phyloP scores from a whole-genome alignment of 805 yeast species.

The Monosporozyma siamensis region DNA sequence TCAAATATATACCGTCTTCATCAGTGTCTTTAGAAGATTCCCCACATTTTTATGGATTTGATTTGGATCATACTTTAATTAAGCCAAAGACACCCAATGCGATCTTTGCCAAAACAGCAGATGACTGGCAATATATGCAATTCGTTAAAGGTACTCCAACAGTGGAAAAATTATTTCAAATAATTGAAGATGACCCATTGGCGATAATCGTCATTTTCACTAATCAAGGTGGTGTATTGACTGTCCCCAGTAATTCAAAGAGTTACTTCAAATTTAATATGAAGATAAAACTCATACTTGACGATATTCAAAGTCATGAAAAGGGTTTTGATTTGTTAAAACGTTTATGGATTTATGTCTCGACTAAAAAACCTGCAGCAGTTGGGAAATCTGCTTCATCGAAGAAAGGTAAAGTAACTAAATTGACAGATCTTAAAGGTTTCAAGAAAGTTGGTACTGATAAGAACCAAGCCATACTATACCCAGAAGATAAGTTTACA shows the following conservation, averaged over 20 bases:
- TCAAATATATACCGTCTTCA: constrained; percentile 33
- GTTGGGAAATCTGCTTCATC: constrained; percentile 6
- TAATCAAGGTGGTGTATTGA: constrained; percentile 61
- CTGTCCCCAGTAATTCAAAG: constrained; percentile 25
- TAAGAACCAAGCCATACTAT: background rate
- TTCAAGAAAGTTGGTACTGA: background rate
- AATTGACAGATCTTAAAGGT: background rate
- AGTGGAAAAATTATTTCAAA: constrained; percentile 13
- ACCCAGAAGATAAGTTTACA: constrained; percentile 10
- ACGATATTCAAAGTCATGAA: constrained; percentile 21
- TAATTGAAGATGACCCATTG: constrained; percentile 13
- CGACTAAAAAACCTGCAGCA: constrained; percentile 46
- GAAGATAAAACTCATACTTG: constrained; percentile 35
- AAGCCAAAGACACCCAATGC: constrained; percentile 42
- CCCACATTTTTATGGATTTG: constrained; percentile 51
- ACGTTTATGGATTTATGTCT: constrained; percentile 46
- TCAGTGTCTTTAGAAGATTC: background rate
- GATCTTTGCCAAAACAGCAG: constrained; percentile 45
- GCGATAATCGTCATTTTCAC: constrained; percentile 61
- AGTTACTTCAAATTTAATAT: constrained; percentile 33
- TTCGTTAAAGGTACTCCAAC: constrained; percentile 16
- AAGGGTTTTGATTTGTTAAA: constrained; percentile 20
- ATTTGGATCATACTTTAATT: constrained; percentile 74
- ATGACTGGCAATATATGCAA: constrained; percentile 70
- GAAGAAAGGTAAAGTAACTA: background rate